Evolutionary conservation across 139 green algal species (phyloP).

Genomic region (Tetraselmis chui): DNA sequence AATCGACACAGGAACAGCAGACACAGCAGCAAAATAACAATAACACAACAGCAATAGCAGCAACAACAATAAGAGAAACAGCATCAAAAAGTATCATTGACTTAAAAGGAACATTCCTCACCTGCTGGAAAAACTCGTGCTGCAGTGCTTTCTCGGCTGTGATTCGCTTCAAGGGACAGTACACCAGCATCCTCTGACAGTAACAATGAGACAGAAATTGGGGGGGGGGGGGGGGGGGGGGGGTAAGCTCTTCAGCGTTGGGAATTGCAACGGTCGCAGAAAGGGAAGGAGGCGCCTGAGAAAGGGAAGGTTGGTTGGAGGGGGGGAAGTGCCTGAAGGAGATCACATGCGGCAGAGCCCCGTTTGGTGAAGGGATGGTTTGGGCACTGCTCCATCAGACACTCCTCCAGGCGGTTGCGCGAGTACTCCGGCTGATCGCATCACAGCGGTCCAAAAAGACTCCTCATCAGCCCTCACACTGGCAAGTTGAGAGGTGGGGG

Average conservation of each 20-base stretch:
- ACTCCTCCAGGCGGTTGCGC: not conserved
- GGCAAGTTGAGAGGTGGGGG: not conserved
- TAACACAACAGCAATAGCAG: too few species aligned
- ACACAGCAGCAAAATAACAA: too few species aligned
- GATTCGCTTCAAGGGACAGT: not conserved
- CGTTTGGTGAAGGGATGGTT: not conserved
- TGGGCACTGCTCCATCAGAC: not conserved
- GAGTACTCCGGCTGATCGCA: not conserved
- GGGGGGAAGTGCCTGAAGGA: not conserved
- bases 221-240: too few species aligned
- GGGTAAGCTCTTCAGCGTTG: too few species aligned
- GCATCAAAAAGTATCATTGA: too few species aligned
- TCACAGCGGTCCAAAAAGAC: not conserved
- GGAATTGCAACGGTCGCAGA: too few species aligned
- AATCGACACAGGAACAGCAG: too few species aligned
- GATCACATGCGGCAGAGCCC: not conserved
- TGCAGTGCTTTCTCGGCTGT: not conserved
- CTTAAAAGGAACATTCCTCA: too few species aligned
- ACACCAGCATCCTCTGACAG: not conserved
- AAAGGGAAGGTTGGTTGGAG: too few species aligned
- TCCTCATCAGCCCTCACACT: not conserved
- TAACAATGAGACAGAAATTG: too few species aligned
- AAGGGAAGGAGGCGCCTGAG: too few species aligned
- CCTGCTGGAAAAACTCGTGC: not conserved
- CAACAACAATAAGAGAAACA: too few species aligned